These are phyloP conservation scores for Pinus taeda DNA, from an alignment of 75 land plant genomes.

Conservation along the genomic window DNA sequence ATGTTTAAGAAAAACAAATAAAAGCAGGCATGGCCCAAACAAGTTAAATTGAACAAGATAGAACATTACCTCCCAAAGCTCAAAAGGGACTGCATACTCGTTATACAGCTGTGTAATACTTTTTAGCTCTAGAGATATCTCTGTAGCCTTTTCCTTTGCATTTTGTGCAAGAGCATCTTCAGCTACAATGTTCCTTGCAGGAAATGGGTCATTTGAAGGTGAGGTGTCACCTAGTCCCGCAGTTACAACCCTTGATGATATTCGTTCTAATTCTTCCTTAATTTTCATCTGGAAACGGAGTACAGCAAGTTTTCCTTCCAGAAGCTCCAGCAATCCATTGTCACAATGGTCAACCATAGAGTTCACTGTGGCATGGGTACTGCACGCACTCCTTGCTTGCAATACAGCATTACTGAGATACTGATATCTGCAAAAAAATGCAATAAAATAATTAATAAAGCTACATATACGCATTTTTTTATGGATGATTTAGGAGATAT, in stretches of 20 bases:
- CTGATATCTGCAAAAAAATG: slow-evolving; percentile 50
- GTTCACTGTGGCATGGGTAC: slow-evolving; percentile 24
- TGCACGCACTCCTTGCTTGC: slow-evolving; percentile 82
- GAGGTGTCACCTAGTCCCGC: slow-evolving; percentile 24
- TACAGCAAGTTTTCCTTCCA: slow-evolving; percentile 95
- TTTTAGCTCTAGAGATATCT: slow-evolving; percentile 78
- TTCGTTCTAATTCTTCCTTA: slow-evolving; percentile 69
- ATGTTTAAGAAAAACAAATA: neutral
- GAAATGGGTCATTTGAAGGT: slow-evolving; percentile 33
- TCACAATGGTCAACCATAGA: slow-evolving; percentile 43
- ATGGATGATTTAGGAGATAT: no score
- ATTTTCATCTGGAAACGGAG: slow-evolving; percentile 88
- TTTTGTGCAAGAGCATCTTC: slow-evolving; percentile 37
- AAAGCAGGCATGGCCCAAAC: neutral
- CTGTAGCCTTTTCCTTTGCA: slow-evolving; percentile 72
- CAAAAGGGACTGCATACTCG: slow-evolving; percentile 92
- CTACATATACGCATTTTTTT: no score
- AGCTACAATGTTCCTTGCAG: slow-evolving; percentile 18
- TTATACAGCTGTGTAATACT: slow-evolving; percentile 96
- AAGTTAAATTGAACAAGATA: neutral
- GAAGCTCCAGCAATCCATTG: slow-evolving; percentile 80
- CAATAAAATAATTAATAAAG: neutral
- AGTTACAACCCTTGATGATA: slow-evolving; percentile 48
- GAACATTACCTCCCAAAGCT: slow-evolving; percentile 92
- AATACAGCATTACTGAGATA: slow-evolving; percentile 95